phyloP scores from a whole-genome alignment of 345 rosid species.

The Brassica carinata region DNA sequence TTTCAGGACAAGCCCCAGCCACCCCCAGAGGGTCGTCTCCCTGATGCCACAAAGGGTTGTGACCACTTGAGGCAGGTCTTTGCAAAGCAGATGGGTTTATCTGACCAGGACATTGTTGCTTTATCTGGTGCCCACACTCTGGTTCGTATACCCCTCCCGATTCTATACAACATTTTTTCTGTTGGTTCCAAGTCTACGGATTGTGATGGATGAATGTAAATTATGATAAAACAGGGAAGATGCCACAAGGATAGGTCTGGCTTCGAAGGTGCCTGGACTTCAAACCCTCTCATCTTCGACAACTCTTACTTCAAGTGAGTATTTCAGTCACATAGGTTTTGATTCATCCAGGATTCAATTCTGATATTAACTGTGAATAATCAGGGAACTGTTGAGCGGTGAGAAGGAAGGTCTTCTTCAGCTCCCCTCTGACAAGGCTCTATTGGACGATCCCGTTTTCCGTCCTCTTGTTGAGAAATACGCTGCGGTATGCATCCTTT shows the following conservation, averaged over 20 bases:
- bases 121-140: constrained; percentile 96
- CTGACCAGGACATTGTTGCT: constrained; percentile 88
- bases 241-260: constrained; percentile 98
- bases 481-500: constrained; percentile 58
- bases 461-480: constrained; percentile 89
- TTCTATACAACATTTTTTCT: too few relatives aligned
- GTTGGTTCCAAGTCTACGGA: not conserved
- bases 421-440: constrained; percentile 80
- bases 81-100: constrained; percentile 70
- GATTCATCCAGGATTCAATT: too few relatives aligned
- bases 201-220: constrained; percentile 5
- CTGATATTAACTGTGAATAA: not conserved
- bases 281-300: constrained; percentile 85
- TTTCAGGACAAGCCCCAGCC: constrained; percentile 86
- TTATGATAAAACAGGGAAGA: constrained; percentile 64
- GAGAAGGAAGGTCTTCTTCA: constrained; percentile 87
- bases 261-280: constrained; percentile 93
- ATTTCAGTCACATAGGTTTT: not conserved
- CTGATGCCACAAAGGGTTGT: constrained; percentile 84
- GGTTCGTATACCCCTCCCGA: too few relatives aligned
- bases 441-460: constrained; percentile 77
- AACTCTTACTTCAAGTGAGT: constrained; percentile 90
- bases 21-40: constrained; percentile 97
- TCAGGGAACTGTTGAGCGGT: constrained; percentile 83
- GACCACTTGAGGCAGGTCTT: constrained; percentile 88